Percentiles rank a stretch among this genome's conserved stretches.
These are phyloP conservation scores for Rheum nobile DNA, from an alignment of 148 eudicot genomes.

Conservation along the genomic window DNA sequence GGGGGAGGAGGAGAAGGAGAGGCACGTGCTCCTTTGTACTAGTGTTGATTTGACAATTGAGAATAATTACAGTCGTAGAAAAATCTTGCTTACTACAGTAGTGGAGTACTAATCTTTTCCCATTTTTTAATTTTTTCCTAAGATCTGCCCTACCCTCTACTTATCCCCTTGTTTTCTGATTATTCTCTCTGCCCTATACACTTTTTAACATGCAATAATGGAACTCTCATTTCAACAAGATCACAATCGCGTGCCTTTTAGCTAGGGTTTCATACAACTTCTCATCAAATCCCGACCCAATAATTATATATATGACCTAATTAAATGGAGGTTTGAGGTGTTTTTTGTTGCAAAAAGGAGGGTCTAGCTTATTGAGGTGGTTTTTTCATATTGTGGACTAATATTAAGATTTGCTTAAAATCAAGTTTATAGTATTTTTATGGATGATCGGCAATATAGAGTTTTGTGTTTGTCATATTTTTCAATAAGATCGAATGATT, in stretches of 20 bases:
- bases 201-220: not conserved
- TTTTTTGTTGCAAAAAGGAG: too few relatives aligned
- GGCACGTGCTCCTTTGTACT: constrained; percentile 1
- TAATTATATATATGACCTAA: too few relatives aligned
- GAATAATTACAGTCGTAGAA: constrained; percentile 6
- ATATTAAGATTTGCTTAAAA: too few relatives aligned
- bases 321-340: too few relatives aligned
- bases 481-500: too few relatives aligned
- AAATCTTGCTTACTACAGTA: not conserved
- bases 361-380: too few relatives aligned
- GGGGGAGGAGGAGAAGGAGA: not conserved
- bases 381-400: too few relatives aligned
- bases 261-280: not conserved
- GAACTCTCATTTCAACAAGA: not conserved
- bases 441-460: too few relatives aligned
- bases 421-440: too few relatives aligned
- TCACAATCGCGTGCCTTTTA: not conserved
- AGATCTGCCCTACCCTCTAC: not conserved
- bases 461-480: too few relatives aligned
- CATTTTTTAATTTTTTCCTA: not conserved
- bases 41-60: constrained; percentile 1
- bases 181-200: not conserved
- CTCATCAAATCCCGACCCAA: not conserved
- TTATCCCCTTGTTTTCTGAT: constrained; percentile 1
- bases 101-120: not conserved